Evolutionary conservation across 208 protist species (phyloP), one percentile per base, ranked within the genome.

Genomic region (Leishmania turanica): DNA sequence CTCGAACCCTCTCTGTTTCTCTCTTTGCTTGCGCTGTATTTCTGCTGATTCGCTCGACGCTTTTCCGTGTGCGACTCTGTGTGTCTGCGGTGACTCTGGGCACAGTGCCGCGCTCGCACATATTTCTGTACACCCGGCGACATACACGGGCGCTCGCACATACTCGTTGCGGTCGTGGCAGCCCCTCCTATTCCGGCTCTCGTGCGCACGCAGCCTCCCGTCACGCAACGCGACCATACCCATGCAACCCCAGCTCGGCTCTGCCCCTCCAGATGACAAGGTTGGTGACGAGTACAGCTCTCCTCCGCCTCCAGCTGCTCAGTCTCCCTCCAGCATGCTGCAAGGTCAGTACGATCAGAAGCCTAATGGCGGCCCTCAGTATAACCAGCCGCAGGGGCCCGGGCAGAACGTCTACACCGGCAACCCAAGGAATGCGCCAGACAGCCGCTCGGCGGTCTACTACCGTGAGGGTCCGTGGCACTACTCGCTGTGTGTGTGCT

Each of bases 401-500:
- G 40, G 17, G 11, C 65, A 42, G 21, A 42, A 42, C 65, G 15
- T 17, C 8, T n/a, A 70, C 65, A 37, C 3, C 37, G 42, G 42
- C 27, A 42, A 9, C 68, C 21, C 68, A 1, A 21, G 1, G 6
- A 19, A 34, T 19, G 19, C 19, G 13, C 37, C 34, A 2, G 19
- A 0, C 11, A 27, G 17, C 19, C 34, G 17, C 13, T 0, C 31
- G 0, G 17, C 6, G 0, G 13, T 31, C 19, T 0, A 47, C 4
- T 0, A 2, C 13, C n/a, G 40, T 17, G 2, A 0, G 42, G 60
- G 71, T 0, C 70, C 78, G 1, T 91, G 88, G 88, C 88, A 89
- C 77, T 91, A 88, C 73, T 83, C 78, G 5, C 79, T 91, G 3
- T 91, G 78, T 64, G 81, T 79, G 13, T 87, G 56, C 45, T 91